Evolutionary conservation across 2,329 filamentous ascomycete species (phyloP).

Genomic region (Ophiostoma pallidulum): DNA sequence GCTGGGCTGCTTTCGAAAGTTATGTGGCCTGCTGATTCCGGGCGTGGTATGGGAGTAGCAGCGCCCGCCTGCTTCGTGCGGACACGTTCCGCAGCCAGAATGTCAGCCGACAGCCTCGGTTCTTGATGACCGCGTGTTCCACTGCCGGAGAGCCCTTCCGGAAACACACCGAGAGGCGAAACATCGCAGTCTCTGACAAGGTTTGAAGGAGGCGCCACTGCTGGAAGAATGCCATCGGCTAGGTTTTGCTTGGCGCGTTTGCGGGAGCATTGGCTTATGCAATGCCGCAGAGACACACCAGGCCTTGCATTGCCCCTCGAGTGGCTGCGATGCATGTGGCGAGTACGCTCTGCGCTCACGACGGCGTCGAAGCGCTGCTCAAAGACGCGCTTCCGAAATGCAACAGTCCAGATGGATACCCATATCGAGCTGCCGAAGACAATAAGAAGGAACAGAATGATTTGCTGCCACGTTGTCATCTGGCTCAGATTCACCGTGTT

Average conservation of each 20-base stretch:
- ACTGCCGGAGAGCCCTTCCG: background rate
- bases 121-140: too few relatives aligned
- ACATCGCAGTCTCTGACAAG: too few relatives aligned
- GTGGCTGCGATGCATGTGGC: slow-evolving; percentile 17
- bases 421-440: slow-evolving; percentile 55
- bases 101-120: too few relatives aligned
- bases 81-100: too few relatives aligned
- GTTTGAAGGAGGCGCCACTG: too few relatives aligned
- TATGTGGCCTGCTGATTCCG: slow-evolving; percentile 11
- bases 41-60: too few relatives aligned
- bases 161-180: background rate
- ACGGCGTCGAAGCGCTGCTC: slow-evolving; percentile 49
- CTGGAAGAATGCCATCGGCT: background rate
- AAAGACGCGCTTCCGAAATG: slow-evolving; percentile 52
- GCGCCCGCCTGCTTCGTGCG: too few relatives aligned
- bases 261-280: background rate
- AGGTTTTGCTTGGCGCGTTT: background rate
- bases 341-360: slow-evolving; percentile 32
- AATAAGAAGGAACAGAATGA: slow-evolving; percentile 53
- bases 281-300: background rate
- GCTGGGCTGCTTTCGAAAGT: slow-evolving; percentile 17
- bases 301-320: background rate
- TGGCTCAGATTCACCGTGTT: slow-evolving; percentile 53
- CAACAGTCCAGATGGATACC: slow-evolving; percentile 54
- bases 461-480: slow-evolving; percentile 58